These are phyloP conservation scores for Ochetophila trinervis DNA, from an alignment of 306 rosid genomes.

Conservation along the genomic window DNA sequence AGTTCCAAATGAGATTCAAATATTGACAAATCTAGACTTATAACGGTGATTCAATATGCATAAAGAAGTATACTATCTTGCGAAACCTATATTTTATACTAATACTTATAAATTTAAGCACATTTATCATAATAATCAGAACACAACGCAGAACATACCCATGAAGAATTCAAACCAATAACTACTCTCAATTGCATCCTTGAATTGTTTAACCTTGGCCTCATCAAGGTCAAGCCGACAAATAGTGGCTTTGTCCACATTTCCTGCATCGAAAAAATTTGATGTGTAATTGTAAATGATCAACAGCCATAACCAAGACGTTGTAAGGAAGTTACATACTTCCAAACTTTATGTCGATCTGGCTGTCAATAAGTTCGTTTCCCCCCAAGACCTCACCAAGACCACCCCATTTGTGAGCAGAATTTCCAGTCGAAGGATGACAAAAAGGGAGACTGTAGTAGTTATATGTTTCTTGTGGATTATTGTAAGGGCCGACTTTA, in stretches of 20 bases:
- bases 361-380: conserved; percentile 93
- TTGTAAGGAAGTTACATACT: conserved; percentile 40
- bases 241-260: conserved; percentile 67
- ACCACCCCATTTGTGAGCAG: conserved; percentile 99
- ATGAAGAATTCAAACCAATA: conserved; percentile 98
- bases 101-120: neutral
- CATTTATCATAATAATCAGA: neutral
- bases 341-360: conserved; percentile 65
- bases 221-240: conserved; percentile 62
- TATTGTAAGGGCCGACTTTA: conserved; percentile 97
- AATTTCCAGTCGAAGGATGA: conserved; percentile 41
- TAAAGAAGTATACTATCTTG: neutral
- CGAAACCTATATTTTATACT: neutral
- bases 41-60: conserved; percentile 1
- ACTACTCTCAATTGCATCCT: conserved; percentile 86
- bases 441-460: conserved; percentile 95
- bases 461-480: conserved; percentile 98
- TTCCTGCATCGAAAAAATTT: conserved; percentile 41
- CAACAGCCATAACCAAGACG: conserved; percentile 18
- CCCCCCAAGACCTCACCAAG: conserved; percentile 99
- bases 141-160: conserved; percentile 57
- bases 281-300: conserved; percentile 11
- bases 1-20: too few species aligned
- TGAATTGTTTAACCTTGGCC: conserved; percentile 71
- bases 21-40: neutral